Base-by-base conservation (phyloP, 768 basidiomycete species). In the Kondoa subrosea region DNA sequence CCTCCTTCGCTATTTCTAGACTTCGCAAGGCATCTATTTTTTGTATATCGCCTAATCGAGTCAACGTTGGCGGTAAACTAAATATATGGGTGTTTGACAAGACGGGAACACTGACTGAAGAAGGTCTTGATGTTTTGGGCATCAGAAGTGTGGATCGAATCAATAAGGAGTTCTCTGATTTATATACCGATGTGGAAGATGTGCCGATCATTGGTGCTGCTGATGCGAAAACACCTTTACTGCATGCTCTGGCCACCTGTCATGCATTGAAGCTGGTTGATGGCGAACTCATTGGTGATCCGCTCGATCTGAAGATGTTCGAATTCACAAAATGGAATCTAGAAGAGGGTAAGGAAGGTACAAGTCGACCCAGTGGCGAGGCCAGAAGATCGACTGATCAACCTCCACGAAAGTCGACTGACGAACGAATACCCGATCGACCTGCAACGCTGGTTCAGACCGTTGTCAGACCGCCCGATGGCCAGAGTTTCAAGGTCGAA, bases 31-130 rank as follows among this genome's bases (percentile, higher is more conserved):
- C 81, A 30, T 89, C 87, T 15, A 88, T 99, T 66, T 97, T 87
- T 80, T 99, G 95, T 77, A 97, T 96, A 69, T 91, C 95, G 0
- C 95, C 95, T 0, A 91, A 86, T 72, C 81, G 95, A 60, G 88
- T 99, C 73, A 99, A 99, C 73, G 84, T 99, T 59, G 89, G 85
- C 0, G 95, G 95, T 12, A 92, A 95, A 79, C 81, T 97, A 78
- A 96, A 97, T 71, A 87, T 97, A 12, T 91, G 91, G 73, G 96
- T 92, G 75, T 99, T 99, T 74, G 95, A 99, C 80, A 99, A 99
- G 79, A 99, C 95, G 0, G 95, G 95, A 4, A 99, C 95, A 8
- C 81, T 99, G 27, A 99, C 95, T 0, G 95, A 99, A 77, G 95
- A 99, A 71, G 95, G 93, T 0, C 81, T 99, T 62, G 95, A 99